Evolutionary conservation across 805 yeast species (phyloP).

Genomic region (Cyberlindnera petersonii): DNA sequence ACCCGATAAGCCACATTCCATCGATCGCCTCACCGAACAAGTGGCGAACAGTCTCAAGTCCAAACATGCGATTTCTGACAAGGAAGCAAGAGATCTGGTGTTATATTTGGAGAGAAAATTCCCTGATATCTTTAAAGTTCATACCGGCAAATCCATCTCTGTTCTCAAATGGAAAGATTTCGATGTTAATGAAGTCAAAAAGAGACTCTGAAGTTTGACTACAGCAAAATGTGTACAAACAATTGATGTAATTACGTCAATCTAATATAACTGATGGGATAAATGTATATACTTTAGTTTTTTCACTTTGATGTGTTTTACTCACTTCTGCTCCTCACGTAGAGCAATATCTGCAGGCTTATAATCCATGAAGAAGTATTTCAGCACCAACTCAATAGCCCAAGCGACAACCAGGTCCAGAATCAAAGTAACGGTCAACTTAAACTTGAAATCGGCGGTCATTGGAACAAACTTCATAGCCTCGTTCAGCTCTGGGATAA

Average conservation of each 20-base stretch:
- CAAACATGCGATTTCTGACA: constrained; percentile 16
- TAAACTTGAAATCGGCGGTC: constrained; percentile 66
- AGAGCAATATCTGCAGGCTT: constrained; percentile 87
- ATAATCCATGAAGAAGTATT: constrained; percentile 82
- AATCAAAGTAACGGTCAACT: constrained; percentile 68
- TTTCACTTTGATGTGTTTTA: background rate
- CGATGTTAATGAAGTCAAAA: constrained; percentile 17
- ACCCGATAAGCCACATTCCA: constrained; percentile 23
- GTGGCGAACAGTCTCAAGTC: constrained; percentile 18
- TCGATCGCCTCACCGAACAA: constrained; percentile 18
- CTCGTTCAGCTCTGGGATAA: constrained; percentile 89
- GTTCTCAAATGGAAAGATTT: constrained; percentile 26
- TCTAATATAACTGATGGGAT: background rate
- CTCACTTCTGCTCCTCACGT: constrained; percentile 18
- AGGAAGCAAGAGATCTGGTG: constrained; percentile 24
- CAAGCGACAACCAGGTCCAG: constrained; percentile 75
- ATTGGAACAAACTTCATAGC: constrained; percentile 90
- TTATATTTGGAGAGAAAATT: constrained; percentile 15
- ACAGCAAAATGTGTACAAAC: background rate
- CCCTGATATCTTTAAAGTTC: constrained; percentile 20
- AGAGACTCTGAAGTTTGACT: background rate
- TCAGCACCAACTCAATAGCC: constrained; percentile 76
- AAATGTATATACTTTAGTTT: background rate
- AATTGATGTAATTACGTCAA: background rate
- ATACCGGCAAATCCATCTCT: constrained; percentile 13